These are phyloP conservation scores for Leishmania aethiopica DNA, from an alignment of 208 protist species.

Conservation along the genomic window DNA sequence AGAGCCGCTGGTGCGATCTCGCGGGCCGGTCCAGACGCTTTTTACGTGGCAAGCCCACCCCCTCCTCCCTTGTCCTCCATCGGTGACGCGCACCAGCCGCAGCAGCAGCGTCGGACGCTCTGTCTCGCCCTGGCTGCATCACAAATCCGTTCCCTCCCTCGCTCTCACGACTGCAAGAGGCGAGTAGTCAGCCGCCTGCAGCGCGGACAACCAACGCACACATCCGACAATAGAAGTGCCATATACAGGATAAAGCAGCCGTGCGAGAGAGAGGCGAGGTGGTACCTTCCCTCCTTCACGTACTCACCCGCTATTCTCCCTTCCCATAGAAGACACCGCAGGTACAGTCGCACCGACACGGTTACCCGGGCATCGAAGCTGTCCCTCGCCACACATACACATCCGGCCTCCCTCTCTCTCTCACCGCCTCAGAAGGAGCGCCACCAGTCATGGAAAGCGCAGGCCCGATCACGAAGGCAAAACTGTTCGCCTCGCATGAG, in stretches of 20 bases:
- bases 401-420: neutral
- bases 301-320: neutral
- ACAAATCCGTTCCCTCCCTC: neutral
- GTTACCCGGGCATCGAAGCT: neutral
- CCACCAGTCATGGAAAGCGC: constrained; percentile 6
- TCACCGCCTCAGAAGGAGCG: neutral
- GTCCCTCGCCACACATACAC: neutral
- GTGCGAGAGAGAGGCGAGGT: neutral
- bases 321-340: neutral
- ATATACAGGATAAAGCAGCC: neutral
- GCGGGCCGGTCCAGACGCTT: neutral
- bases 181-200: neutral
- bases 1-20: neutral
- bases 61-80: neutral
- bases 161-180: neutral
- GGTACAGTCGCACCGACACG: neutral
- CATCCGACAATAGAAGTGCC: neutral
- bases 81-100: neutral
- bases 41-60: neutral
- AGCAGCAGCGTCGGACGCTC: neutral
- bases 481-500: constrained; percentile 64
- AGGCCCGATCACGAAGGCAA: constrained; percentile 71
- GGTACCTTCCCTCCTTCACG: neutral
- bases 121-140: neutral
- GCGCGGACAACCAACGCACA: neutral